Evolutionary conservation across 305 asterid species (phyloP).

Genomic region (Ilex paraguariensis): DNA sequence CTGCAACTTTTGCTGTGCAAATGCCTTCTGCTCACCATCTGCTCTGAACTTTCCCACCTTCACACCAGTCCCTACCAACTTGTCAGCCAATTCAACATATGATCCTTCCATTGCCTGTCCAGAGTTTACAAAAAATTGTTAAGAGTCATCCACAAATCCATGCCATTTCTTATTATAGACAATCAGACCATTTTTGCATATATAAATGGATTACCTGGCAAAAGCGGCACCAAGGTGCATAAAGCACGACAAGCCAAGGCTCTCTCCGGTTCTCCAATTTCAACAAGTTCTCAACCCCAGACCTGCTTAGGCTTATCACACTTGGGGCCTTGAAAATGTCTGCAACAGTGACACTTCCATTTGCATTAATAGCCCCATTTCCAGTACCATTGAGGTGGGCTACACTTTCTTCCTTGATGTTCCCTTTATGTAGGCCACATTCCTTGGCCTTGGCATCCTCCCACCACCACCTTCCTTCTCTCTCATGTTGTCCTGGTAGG

Average conservation of each 20-base stretch:
- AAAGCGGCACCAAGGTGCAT: conserved; percentile 95
- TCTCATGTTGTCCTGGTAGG: conserved; percentile 92
- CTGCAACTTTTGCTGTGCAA: conserved; percentile 69
- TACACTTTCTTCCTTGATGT: conserved; percentile 51
- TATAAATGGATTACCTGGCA: conserved; percentile 41
- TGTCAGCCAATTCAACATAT: conserved; percentile 62
- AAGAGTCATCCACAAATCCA: background rate
- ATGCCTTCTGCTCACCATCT: conserved; percentile 86
- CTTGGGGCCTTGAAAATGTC: conserved; percentile 49
- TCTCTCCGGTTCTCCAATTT: conserved; percentile 64
- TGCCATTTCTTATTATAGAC: background rate
- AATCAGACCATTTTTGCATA: background rate
- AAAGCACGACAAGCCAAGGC: conserved; percentile 85
- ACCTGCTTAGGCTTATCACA: conserved; percentile 58
- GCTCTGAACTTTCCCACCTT: conserved; percentile 91
- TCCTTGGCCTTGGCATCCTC: conserved; percentile 96
- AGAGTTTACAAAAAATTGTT: background rate
- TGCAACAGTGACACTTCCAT: conserved; percentile 30
- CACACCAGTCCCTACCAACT: conserved; percentile 55
- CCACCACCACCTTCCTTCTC: conserved; percentile 99
- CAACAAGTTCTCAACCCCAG: conserved; percentile 79
- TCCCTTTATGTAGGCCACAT: conserved; percentile 96
- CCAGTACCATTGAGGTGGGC: conserved; percentile 31
- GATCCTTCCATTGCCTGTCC: conserved; percentile 74
- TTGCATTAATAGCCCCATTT: conserved; percentile 31